Evolutionary conservation across 192 early-diverging fungal genomes (phyloP), one percentile per base, ranked within the genome.

Genomic region (Rhizoclosmatium sp.): DNA sequence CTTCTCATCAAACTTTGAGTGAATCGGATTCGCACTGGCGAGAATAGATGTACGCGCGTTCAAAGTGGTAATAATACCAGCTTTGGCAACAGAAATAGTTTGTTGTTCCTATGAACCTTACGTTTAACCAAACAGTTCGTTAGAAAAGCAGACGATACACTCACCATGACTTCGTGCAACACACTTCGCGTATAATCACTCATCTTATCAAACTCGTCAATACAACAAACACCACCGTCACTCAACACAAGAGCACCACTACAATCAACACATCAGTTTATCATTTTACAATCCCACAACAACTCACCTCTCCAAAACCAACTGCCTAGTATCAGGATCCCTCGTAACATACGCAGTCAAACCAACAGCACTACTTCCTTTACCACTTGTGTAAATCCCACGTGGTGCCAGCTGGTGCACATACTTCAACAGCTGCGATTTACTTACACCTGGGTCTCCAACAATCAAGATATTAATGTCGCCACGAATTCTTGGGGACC

Each of bases 131-230:
- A 47, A 70, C 78, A 68, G 19, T 14, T 47, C 44, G 14, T 0
- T 46, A 9, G 16, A 65, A 46, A 64, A 21, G 46, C 62, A 58
- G 64, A 54, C 59, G 62, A 61, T 73, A 58, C 54, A 79, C 31
- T 66, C 76, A 91, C 90, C 97, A 99, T 99, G 72, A 95, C 97
- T 91, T 99, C 97, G 87, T 99, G 97, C 74, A 99, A 84, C 4
- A 97, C 94, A 2, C 96, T 95, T 9, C 96, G 91, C 7, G 96
- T 96, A 9, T 94, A 82, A 67, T 99, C 97, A 4, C 93, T 93
- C 95, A 99, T 99, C 82, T 98, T 99, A 87, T 98, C 97, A 89
- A 99, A 99, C 85, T 99, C 97, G 84, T 99, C 97, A 80, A 99
- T 99, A 81, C 95, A 96, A 78, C 97, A 99, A 10, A 99, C 86